These are phyloP conservation scores for Prunus davidiana DNA, from an alignment of 306 rosid genomes.

Conservation along the genomic window DNA sequence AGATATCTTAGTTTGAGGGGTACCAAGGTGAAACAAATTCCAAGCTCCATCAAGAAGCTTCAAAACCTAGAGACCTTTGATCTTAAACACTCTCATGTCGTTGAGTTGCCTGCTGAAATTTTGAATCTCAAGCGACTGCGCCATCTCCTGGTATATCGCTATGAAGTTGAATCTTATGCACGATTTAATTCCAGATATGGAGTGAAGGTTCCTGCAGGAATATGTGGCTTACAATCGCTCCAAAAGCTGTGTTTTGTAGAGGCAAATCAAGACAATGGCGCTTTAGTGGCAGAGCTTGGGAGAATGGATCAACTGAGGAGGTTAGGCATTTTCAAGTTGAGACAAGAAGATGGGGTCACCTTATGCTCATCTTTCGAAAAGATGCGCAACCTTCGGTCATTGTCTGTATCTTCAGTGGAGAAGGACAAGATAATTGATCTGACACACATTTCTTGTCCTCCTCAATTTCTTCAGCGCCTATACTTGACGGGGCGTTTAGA, in stretches of 20 bases:
- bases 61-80: slow-evolving; percentile 36
- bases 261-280: slow-evolving; percentile 12
- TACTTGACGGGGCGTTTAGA: slow-evolving; percentile 33
- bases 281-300: slow-evolving; percentile 30
- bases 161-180: slow-evolving; percentile 12
- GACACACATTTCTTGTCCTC: slow-evolving; percentile 22
- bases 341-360: slow-evolving; percentile 23
- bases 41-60: slow-evolving; percentile 28
- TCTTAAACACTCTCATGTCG: slow-evolving; percentile 28
- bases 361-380: slow-evolving; percentile 31
- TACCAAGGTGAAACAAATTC: slow-evolving; percentile 24
- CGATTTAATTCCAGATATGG: slow-evolving; percentile 22
- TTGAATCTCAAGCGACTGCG: slow-evolving; percentile 28
- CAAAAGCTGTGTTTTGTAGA: slow-evolving; percentile 39
- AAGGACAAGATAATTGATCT: slow-evolving; percentile 26
- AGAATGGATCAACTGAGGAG: slow-evolving; percentile 32
- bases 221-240: slow-evolving; percentile 25
- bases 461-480: slow-evolving; percentile 29
- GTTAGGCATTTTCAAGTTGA: slow-evolving; percentile 26
- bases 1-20: slow-evolving; percentile 35
- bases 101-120: slow-evolving; percentile 31
- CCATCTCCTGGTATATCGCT: slow-evolving; percentile 31
- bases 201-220: slow-evolving; percentile 22
- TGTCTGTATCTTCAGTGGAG: slow-evolving; percentile 17
- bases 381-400: slow-evolving; percentile 20